Base-by-base conservation (phyloP, 805 yeast genomes). In the Teunomyces funiuensis region DNA sequence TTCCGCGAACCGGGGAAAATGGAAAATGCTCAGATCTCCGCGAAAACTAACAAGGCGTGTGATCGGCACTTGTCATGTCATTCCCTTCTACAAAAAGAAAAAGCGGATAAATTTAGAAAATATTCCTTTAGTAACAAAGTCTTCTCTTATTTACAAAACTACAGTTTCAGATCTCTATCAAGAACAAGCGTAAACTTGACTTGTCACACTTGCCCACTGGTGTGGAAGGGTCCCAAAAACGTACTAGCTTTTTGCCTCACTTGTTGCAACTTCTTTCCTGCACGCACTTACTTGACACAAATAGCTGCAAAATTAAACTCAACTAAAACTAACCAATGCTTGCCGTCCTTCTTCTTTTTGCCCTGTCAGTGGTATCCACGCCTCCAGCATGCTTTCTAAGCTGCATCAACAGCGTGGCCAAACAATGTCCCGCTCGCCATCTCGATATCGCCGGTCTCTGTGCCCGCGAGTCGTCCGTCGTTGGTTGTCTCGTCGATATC, bases 341-440 rank as follows among this genome's bases (percentile, higher is more conserved):
- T 14, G 17, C 30, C 30, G 30, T 28, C n/a, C 9, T 28, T 28
- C 17, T 28, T 28, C 17, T 28, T 15, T 4, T 28, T 2, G 17
- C 31, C 4, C 31, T 28, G 18, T n/a, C 18, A 14, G 31, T 28
- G 10, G 70, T n/a, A n/a, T n/a, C 74, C 15, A 71, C 78, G 0
- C 79, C 80, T 3, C 81, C 80, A 7, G 77, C 79, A 7, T 76
- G 81, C 48, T 69, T 74, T 46, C 47, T 74, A 14, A 49, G 68
- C 27, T 76, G 81, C 51, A 46, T 71, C 28, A 63, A 61, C 40
- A 65, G 55, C 15, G 53, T 73, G 5, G 47, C 77, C 9, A 53
- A 54, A 19, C 43, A 57, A 46, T 71, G 77, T 47, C 55, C 57
- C 3, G 36, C 40, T 2, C 47, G 41, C 3, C 71, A 63, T 25